These are phyloP conservation scores for Colletotrichum magnum DNA, from an alignment of 2,329 filamentous ascomycete species.

Conservation along the genomic window DNA sequence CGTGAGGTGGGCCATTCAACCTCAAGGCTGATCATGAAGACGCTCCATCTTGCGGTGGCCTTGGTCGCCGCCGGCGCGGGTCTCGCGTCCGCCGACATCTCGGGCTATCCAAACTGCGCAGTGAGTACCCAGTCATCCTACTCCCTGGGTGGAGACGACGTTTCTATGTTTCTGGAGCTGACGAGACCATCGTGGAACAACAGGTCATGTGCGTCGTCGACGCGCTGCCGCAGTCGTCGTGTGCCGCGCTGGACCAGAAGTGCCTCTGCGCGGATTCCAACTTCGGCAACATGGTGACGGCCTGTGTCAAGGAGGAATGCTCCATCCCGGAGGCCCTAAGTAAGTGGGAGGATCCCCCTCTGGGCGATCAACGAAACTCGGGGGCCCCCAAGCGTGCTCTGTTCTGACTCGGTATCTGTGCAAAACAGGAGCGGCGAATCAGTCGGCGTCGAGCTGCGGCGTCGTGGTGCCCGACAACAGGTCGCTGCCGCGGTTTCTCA, in stretches of 20 bases:
- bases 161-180: too few species aligned
- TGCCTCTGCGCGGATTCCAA: slow-evolving; percentile 5
- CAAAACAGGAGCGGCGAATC: not conserved
- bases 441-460: not conserved
- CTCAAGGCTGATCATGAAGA: not conserved
- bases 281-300: not conserved
- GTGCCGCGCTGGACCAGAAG: not conserved
- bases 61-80: slow-evolving; percentile 1
- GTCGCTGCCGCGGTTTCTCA: not conserved
- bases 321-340: not conserved
- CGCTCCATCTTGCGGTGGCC: not conserved
- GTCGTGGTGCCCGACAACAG: not conserved
- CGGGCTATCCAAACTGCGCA: slow-evolving; percentile 1
- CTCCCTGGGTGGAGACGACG: too few species aligned
- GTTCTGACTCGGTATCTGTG: not conserved
- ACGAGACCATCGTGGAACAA: too few species aligned
- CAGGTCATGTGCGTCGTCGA: not conserved
- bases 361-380: too few species aligned
- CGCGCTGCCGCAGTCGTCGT: not conserved
- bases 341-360: not conserved
- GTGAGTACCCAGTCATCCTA: not conserved
- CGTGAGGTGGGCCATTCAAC: too few species aligned
- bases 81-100: not conserved
- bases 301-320: slow-evolving; percentile 3
- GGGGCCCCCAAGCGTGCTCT: too few species aligned